Base-by-base conservation (phyloP, 106 monocot genomes). In the Dioscorea alata region DNA sequence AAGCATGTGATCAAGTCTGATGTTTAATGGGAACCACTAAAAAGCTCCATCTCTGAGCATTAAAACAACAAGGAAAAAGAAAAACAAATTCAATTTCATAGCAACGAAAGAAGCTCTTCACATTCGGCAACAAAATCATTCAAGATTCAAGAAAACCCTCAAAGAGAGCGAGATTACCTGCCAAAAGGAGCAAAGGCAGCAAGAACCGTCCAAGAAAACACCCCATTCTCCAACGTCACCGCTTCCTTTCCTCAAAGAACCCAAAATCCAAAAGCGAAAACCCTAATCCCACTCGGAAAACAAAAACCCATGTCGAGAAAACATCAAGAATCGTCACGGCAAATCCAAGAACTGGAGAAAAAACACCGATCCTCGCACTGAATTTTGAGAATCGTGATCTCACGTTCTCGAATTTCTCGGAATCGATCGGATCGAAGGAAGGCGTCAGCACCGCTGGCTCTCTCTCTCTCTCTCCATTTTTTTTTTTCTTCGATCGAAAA, bases 101-200 rank as follows among this genome's bases (percentile, higher is more conserved):
- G 23, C 22, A 59, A 12, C 23, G 2, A 59, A 21, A 59, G 23
- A 16, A 1, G 4, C 15, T 51, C 12, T 23, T 18, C 28, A 4
- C 21, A 51, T 21, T 18, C 3, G 12, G 50, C 4, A 51, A 19
- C 23, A 64, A 32, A 33, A 1, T 9, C 23, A 0, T 34, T n/a
- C 70, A 70, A 42, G 6, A 34, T 59, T 35, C 22, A 23, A 61
- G 22, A 12, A 9, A 23, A 59, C 49, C 23, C 15, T 22, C 7
- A 9, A 22, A 51, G 20, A 10, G 51, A 33, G 48, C 18, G 13
- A 58, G 6, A 69, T 32, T 22, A 83, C 83, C 83, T 61, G 67
- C 57, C 8, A 84, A 59, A 20, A 84, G 84, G 53, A 84, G 66
- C 61, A 80, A 69, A 33, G 84, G 84, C 73, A 84, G 60, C 22